These are phyloP conservation scores for Alternaria sp. DNA, from an alignment of 2,329 filamentous ascomycete genomes.

Conservation along the genomic window DNA sequence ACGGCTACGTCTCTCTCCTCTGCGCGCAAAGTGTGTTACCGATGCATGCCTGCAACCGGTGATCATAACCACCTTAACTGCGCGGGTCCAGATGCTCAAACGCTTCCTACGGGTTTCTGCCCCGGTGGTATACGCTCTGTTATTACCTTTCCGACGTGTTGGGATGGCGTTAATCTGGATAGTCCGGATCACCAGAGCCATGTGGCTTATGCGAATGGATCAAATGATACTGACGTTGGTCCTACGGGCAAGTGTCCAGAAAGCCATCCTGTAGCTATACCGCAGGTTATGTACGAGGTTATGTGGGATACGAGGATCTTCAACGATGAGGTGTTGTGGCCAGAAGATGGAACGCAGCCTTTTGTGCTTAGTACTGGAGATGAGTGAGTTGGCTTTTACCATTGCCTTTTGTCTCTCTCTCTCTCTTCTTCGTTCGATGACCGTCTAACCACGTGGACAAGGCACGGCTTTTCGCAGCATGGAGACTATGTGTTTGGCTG, in stretches of 20 bases:
- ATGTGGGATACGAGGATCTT: conserved; percentile 41
- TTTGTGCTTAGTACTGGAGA: conserved; percentile 43
- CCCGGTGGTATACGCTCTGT: conserved; percentile 66
- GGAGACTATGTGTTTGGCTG: conserved; percentile 46
- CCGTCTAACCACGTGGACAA: not conserved
- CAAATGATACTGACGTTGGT: conserved; percentile 34
- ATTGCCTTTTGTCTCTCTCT: not conserved
- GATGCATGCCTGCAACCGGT: conserved; percentile 35
- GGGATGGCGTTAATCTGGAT: conserved; percentile 68
- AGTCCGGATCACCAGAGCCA: conserved; percentile 69
- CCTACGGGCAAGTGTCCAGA: conserved; percentile 38
- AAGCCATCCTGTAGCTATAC: conserved; percentile 40
- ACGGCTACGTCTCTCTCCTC: conserved; percentile 22
- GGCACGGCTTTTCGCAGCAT: conserved; percentile 38
- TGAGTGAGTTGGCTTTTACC: conserved; percentile 22
- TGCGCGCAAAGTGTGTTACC: conserved; percentile 36
- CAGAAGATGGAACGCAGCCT: conserved; percentile 34
- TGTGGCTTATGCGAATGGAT: conserved; percentile 61
- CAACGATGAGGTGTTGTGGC: conserved; percentile 31
- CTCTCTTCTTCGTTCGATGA: too few species aligned
- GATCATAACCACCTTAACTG: conserved; percentile 26
- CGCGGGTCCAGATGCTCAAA: conserved; percentile 26
- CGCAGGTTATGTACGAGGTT: conserved; percentile 46
- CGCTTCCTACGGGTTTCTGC: conserved; percentile 56
- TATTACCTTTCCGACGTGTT: conserved; percentile 77